Evolutionary conservation across 169 alveolate species (phyloP), one percentile per base, ranked within the genome.

Genomic region (Plasmodium reichenowi): DNA sequence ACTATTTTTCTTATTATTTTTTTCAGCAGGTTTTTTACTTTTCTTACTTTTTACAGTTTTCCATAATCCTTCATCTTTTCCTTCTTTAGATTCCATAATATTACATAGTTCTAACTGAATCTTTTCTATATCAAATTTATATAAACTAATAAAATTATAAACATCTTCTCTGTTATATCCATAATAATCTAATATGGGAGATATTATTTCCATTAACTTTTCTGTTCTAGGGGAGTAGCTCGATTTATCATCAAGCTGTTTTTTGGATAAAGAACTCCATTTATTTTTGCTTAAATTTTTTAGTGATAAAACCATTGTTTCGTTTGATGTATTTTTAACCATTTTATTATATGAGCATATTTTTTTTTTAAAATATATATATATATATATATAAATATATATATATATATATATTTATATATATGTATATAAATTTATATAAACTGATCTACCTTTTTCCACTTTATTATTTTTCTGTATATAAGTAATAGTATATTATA

Each of bases 81-180:
- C 85, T 71, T 83, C 91, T n/a, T 73, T 83, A 29, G 91, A 83
- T 70, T 83, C 91, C 91, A 83, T 60, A 47, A 83, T 83, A 59
- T 83, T 83, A 70, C 91, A 68, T 26, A 83, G 22, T 71, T 83
- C 91, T 62, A 43, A 66, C 45, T 83, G 91, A 70, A 83, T 83
- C 45, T 54, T 67, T 47, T 83, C 91, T 12, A 83, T 83, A 70
- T 83, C 91, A 68, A 83, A 83, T 68, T 83, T 70, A 26, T 83
- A 83, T 32, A 71, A 68, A 58, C 91, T 83, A 17, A 83, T 71
- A 71, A 83, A 83, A 48, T 83, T 71, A 20, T 71, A 83, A 15
- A 83, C 85, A 59, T 83, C 91, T 48, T 83, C 91, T 52, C 71
- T 83, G 45, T 83, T 83, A 71, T 83, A 83, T 26, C 91, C 91